Evolutionary conservation across 768 basidiomycete genomes (phyloP).

Genomic region (Boletus tomentosulus): DNA sequence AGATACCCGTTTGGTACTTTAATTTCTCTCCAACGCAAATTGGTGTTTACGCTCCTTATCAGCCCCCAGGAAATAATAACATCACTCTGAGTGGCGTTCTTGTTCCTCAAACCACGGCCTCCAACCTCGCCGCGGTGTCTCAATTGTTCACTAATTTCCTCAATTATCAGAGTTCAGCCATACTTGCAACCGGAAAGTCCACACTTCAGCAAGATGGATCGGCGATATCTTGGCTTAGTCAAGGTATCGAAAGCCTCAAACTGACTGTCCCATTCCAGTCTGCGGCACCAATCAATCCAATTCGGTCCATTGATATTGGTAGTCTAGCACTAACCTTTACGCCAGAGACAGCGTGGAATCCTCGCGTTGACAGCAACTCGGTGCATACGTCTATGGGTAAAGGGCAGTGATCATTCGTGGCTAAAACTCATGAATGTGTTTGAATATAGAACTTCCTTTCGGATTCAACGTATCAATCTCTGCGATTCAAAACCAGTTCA

Average conservation of each 20-base stretch:
- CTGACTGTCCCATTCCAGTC: conserved; percentile 61
- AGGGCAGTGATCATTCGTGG: conserved; percentile 12
- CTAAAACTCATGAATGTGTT: conserved; percentile 1
- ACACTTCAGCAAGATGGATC: conserved; percentile 55
- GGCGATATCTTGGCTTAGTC: conserved; percentile 61
- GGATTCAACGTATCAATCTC: conserved; percentile 59
- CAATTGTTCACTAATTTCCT: conserved; percentile 68
- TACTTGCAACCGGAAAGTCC: conserved; percentile 57
- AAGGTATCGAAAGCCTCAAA: conserved; percentile 52
- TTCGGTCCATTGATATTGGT: conserved; percentile 60
- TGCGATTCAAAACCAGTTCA: conserved; percentile 63
- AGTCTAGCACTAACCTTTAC: conserved; percentile 55
- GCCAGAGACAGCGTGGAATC: conserved; percentile 50
- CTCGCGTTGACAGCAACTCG: conserved; percentile 52
- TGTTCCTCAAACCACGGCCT: conserved; percentile 45
- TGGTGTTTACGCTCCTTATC: conserved; percentile 1
- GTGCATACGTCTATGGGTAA: conserved; percentile 56
- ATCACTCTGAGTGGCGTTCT: conserved; percentile 58
- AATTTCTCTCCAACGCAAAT: not conserved
- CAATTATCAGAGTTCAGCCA: conserved; percentile 55
- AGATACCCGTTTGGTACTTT: conserved; percentile 47
- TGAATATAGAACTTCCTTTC: conserved; percentile 58
- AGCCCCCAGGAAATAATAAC: conserved; percentile 53
- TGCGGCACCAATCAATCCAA: conserved; percentile 52
- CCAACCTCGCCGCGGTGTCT: conserved; percentile 48